Conservation (phyloP, 345 rosid species). For the Gossypium bickii region DNA sequence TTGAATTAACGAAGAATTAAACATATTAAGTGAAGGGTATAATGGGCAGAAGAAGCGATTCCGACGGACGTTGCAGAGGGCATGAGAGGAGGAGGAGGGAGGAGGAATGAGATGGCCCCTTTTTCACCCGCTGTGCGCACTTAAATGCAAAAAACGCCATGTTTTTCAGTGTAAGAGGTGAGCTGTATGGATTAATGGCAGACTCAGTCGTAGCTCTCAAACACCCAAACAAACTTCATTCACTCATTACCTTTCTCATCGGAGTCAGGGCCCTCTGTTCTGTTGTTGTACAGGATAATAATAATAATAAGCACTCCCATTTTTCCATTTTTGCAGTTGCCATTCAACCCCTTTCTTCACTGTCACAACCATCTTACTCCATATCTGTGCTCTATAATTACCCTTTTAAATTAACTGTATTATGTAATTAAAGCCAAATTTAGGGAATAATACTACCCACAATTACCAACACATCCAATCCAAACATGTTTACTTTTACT, state of each 20-base stretch:
- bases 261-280: constrained; percentile 19
- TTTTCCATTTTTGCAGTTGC: constrained; percentile 31
- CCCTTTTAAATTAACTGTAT: too few relatives aligned
- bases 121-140: constrained; percentile 12
- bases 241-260: constrained; percentile 12
- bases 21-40: background rate
- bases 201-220: constrained; percentile 15
- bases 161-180: constrained; percentile 70
- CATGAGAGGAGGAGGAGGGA: background rate
- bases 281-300: constrained; percentile 4
- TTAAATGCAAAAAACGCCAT: constrained; percentile 38
- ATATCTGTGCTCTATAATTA: too few relatives aligned
- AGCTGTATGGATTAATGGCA: constrained; percentile 22
- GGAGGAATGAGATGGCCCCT: constrained; percentile 17
- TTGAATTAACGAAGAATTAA: too few relatives aligned
- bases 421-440: too few relatives aligned
- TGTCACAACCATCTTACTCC: too few relatives aligned
- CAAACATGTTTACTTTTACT: too few relatives aligned
- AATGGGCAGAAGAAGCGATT: background rate
- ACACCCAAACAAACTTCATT: constrained; percentile 38
- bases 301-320: constrained; percentile 19
- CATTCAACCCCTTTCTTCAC: constrained; percentile 19
- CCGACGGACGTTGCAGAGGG: background rate
- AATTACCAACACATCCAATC: too few relatives aligned
- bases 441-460: too few relatives aligned